Evolutionary conservation across 1,284 basidiomycete genomes (phyloP).

Genomic region (Rhodotorula sp.): DNA sequence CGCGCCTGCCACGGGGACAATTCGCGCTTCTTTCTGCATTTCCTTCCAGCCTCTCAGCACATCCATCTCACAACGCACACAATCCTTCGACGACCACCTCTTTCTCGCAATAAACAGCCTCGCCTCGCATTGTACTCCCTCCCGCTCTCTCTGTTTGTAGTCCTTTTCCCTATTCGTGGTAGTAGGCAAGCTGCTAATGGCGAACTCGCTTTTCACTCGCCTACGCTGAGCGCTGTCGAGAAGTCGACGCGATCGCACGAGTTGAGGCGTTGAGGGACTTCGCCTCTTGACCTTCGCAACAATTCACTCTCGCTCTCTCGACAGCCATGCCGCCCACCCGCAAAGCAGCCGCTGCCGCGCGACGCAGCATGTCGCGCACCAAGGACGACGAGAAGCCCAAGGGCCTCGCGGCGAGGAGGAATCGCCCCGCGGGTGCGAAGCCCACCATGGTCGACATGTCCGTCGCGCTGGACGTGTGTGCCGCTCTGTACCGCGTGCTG

Average conservation of each 20-base stretch:
- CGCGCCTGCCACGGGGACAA: no score
- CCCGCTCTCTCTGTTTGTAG: neutral
- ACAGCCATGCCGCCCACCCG: neutral
- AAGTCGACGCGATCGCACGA: neutral
- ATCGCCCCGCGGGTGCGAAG: neutral
- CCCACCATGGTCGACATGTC: slow-evolving; percentile 4
- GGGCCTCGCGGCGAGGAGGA: neutral
- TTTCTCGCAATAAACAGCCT: no score
- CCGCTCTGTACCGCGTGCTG: no score
- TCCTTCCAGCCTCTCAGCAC: neutral
- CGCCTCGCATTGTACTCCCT: neutral
- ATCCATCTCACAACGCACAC: neutral
- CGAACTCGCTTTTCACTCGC: neutral
- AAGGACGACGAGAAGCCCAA: neutral
- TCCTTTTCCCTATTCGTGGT: neutral
- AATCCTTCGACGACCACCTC: no score
- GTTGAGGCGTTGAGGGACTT: neutral
- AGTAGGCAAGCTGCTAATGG: neutral
- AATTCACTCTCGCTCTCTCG: neutral
- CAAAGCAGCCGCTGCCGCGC: neutral
- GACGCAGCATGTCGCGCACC: neutral
- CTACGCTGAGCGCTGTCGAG: neutral
- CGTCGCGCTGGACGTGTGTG: neutral
- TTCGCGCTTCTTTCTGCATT: neutral
- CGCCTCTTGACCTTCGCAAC: neutral